Conservation (phyloP, 75 land plant genomes). For the Adiantum capillusveneris region DNA sequence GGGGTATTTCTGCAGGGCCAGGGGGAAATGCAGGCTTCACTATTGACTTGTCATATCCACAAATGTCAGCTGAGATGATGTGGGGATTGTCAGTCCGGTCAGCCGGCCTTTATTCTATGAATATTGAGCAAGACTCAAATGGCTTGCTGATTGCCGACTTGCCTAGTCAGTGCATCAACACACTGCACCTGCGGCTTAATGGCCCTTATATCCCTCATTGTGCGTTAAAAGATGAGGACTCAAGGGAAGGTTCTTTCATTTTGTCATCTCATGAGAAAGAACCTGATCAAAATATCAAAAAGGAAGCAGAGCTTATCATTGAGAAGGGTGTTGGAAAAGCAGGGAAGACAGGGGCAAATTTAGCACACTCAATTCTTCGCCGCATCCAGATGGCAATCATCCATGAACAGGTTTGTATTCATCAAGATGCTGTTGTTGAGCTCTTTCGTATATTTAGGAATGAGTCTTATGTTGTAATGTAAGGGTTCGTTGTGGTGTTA, state of each 20-base stretch:
- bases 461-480: constrained; percentile 4
- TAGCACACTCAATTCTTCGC: constrained; percentile 64
- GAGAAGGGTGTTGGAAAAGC: constrained; percentile 42
- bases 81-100: constrained; percentile 25
- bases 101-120: constrained; percentile 44
- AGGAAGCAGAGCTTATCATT: background rate
- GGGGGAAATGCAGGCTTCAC: constrained; percentile 78
- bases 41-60: constrained; percentile 63
- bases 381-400: constrained; percentile 66
- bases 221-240: background rate
- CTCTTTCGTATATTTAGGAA: no score
- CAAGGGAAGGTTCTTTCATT: background rate
- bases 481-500: background rate
- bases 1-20: constrained; percentile 59
- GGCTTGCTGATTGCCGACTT: constrained; percentile 63
- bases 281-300: background rate
- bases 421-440: no score
- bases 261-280: background rate
- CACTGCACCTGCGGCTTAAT: constrained; percentile 39
- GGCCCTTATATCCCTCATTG: constrained; percentile 10
- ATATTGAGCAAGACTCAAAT: constrained; percentile 68
- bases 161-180: constrained; percentile 45
- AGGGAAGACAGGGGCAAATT: constrained; percentile 43
- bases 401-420: constrained; percentile 81
- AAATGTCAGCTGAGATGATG: constrained; percentile 32